Evolutionary conservation across 768 basidiomycete species (phyloP).

Genomic region (Trametes cingulata): DNA sequence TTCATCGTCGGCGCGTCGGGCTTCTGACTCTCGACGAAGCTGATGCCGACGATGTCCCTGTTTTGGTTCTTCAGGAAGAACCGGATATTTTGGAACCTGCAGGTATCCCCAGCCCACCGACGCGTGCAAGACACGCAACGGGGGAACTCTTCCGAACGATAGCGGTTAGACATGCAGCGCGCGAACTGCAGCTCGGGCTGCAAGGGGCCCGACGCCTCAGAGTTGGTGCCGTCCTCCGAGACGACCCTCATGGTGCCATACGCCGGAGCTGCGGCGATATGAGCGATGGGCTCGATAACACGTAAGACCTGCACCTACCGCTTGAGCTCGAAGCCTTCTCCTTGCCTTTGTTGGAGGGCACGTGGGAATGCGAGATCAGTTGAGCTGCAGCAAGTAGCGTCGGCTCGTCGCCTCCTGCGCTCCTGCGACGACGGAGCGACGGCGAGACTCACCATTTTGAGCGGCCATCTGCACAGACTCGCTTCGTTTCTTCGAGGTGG

Average conservation of each 20-base stretch:
- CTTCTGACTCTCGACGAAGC: conserved; percentile 66
- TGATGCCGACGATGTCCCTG: conserved; percentile 61
- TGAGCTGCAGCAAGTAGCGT: conserved; percentile 14
- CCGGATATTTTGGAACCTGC: conserved; percentile 83
- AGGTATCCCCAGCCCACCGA: conserved; percentile 86
- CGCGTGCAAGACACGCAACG: conserved; percentile 84
- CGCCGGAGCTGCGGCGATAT: conserved; percentile 13
- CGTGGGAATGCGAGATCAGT: conserved; percentile 41
- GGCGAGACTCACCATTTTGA: conserved; percentile 53
- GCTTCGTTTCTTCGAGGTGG: conserved; percentile 70
- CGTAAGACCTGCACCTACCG: conserved; percentile 26
- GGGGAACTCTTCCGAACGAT: conserved; percentile 70
- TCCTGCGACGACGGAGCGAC: conserved; percentile 1
- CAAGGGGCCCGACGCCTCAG: conserved; percentile 37
- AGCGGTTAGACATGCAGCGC: conserved; percentile 83
- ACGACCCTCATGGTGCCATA: conserved; percentile 33
- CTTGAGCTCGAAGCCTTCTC: conserved; percentile 37
- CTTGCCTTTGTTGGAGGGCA: conserved; percentile 44
- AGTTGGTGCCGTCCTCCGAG: conserved; percentile 31
- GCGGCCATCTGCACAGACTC: conserved; percentile 67
- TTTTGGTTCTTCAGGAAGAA: conserved; percentile 68
- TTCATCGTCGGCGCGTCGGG: conserved; percentile 60
- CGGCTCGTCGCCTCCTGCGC: conserved; percentile 12
- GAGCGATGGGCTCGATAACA: conserved; percentile 22
- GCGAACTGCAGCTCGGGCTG: conserved; percentile 75